phyloP scores from a whole-genome alignment of 2,329 filamentous ascomycete species.

The Ascochyta viciae-villosae region DNA sequence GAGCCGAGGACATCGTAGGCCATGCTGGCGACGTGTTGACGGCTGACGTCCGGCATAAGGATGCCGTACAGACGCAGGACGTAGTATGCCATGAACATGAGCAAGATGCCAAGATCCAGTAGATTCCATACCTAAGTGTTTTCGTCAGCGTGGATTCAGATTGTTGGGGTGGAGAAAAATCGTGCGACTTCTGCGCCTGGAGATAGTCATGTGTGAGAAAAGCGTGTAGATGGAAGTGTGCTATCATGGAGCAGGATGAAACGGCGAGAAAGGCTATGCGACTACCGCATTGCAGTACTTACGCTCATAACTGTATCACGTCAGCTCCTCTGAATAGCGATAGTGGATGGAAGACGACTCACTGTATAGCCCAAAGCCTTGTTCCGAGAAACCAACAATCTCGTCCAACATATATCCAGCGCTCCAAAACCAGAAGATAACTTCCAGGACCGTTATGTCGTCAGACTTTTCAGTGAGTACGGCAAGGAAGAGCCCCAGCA shows the following conservation, averaged over 20 bases:
- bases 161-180: too few species aligned
- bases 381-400: conserved; percentile 93
- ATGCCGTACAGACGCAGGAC: conserved; percentile 88
- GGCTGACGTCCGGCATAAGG: conserved; percentile 74
- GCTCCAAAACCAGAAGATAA: conserved; percentile 98
- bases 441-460: conserved; percentile 81
- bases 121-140: conserved; percentile 75
- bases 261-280: too few species aligned
- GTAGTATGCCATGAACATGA: conserved; percentile 88
- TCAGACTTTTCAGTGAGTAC: conserved; percentile 79
- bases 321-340: background rate
- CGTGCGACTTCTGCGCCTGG: too few species aligned
- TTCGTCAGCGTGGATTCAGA: conserved; percentile 54
- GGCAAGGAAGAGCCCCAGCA: conserved; percentile 84
- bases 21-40: conserved; percentile 76
- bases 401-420: conserved; percentile 97
- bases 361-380: conserved; percentile 90
- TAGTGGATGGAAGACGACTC: background rate
- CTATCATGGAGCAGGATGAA: too few species aligned
- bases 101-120: conserved; percentile 88
- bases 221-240: too few species aligned
- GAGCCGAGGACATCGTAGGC: conserved; percentile 94
- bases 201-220: too few species aligned
- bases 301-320: conserved; percentile 75
- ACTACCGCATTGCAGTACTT: conserved; percentile 64